Conservation (phyloP, 2,329 filamentous ascomycete genomes). For the Alternaria incomplexa region DNA sequence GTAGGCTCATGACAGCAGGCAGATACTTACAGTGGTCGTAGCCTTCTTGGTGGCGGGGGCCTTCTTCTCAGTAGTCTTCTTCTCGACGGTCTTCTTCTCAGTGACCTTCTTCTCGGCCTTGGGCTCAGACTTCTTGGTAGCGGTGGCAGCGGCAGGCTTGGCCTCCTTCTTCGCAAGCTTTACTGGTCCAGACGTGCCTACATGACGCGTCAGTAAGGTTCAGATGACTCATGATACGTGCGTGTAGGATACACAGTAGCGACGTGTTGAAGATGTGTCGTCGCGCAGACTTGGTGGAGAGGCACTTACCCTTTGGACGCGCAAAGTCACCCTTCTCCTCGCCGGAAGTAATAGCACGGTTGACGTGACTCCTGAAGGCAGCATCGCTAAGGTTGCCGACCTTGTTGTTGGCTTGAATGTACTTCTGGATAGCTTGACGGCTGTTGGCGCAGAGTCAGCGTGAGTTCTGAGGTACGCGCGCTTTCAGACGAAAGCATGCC, state of each 20-base stretch:
- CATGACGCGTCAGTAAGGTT: slow-evolving; percentile 31
- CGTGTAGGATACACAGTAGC: background rate
- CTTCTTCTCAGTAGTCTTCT: slow-evolving; percentile 42
- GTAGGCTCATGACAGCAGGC: background rate
- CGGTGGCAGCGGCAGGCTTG: slow-evolving; percentile 36
- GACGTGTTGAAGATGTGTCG: background rate
- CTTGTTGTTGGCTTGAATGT: slow-evolving; percentile 74
- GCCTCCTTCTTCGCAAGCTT: slow-evolving; percentile 85
- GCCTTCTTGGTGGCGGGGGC: slow-evolving; percentile 29
- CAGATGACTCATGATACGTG: background rate
- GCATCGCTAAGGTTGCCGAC: slow-evolving; percentile 60
- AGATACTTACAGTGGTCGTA: slow-evolving; percentile 30
- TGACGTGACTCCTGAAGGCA: slow-evolving; percentile 77
- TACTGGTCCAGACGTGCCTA: slow-evolving; percentile 84
- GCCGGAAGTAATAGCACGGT: slow-evolving; percentile 80
- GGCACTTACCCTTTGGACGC: slow-evolving; percentile 84
- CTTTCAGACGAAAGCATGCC: slow-evolving; percentile 33
- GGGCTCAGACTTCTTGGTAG: slow-evolving; percentile 38
- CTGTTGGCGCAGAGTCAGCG: slow-evolving; percentile 54
- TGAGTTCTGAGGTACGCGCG: slow-evolving; percentile 22
- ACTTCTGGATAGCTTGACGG: slow-evolving; percentile 77
- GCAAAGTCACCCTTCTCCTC: slow-evolving; percentile 87
- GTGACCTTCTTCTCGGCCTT: slow-evolving; percentile 43
- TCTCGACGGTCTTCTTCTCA: slow-evolving; percentile 27
- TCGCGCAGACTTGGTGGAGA: background rate